Percentiles rank a stretch among this genome's conserved stretches.
Evolutionary conservation across 805 yeast genomes (phyloP).

Genomic region (Tetrapisispora nanseiensis): DNA sequence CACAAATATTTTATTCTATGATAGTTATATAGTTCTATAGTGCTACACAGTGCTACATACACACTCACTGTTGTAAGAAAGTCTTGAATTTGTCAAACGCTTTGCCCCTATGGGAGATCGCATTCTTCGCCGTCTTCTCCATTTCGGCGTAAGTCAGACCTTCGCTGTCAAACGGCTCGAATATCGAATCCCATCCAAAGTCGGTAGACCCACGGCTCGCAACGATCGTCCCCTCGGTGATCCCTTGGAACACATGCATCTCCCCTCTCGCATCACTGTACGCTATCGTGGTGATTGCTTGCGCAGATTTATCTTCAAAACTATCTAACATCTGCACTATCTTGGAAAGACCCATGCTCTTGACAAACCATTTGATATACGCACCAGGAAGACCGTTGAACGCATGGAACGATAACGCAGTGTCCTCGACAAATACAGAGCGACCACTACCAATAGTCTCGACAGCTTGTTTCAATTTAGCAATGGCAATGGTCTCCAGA

Average conservation of each 20-base stretch:
- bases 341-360: conserved; percentile 64
- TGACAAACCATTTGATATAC: conserved; percentile 84
- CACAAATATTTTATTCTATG: too few species aligned
- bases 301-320: conserved; percentile 76
- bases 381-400: conserved; percentile 89
- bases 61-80: conserved; percentile 30
- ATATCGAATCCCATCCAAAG: conserved; percentile 94
- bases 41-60: background rate
- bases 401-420: conserved; percentile 78
- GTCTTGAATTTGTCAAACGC: conserved; percentile 68
- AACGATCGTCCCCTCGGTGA: conserved; percentile 73
- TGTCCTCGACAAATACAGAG: conserved; percentile 91
- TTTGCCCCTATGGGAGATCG: conserved; percentile 76
- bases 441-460: conserved; percentile 47
- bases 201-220: conserved; percentile 63
- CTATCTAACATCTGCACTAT: conserved; percentile 68
- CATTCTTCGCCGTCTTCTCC: conserved; percentile 65
- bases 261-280: conserved; percentile 78
- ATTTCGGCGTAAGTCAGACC: conserved; percentile 85
- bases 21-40: too few species aligned
- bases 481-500: conserved; percentile 67
- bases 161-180: conserved; percentile 49
- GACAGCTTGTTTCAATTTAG: conserved; percentile 64
- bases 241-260: conserved; percentile 76
- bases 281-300: conserved; percentile 88